Evolutionary conservation across 2,329 filamentous ascomycete species (phyloP).

Genomic region (Epichloe sibirici): DNA sequence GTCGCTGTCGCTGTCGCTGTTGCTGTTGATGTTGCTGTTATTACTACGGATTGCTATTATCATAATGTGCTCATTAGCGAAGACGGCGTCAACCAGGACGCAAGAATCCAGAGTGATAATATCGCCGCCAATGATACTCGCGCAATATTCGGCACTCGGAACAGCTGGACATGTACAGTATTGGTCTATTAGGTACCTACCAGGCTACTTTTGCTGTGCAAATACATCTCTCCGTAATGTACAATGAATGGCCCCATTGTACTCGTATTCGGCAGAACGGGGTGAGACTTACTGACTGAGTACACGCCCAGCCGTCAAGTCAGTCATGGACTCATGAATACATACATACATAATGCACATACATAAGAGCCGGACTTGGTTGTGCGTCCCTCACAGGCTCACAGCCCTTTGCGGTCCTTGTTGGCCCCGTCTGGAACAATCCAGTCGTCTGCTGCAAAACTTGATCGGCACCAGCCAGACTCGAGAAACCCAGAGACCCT

Average conservation of each 20-base stretch:
- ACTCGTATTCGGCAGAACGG: constrained; percentile 2
- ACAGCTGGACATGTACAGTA: neutral
- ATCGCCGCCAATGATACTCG: too few species aligned
- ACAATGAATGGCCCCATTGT: neutral
- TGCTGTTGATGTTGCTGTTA: neutral
- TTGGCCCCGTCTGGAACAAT: neutral
- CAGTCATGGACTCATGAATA: neutral
- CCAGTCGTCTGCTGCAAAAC: neutral
- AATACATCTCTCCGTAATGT: too few species aligned
- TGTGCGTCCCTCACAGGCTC: neutral
- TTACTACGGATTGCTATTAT: too few species aligned
- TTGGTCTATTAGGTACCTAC: neutral
- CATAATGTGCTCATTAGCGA: too few species aligned
- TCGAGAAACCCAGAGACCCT: neutral
- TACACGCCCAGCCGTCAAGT: neutral
- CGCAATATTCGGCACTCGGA: too few species aligned
- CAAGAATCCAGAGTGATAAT: too few species aligned
- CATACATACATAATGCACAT: too few species aligned
- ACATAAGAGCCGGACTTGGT: neutral
- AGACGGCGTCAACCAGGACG: too few species aligned
- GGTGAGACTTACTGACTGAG: neutral
- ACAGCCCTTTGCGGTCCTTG: neutral
- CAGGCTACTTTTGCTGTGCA: too few species aligned
- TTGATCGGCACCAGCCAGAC: neutral
- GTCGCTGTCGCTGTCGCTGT: neutral